These are phyloP conservation scores for Picochlorum sp. DNA, from an alignment of 139 green algal genomes.

Conservation along the genomic window DNA sequence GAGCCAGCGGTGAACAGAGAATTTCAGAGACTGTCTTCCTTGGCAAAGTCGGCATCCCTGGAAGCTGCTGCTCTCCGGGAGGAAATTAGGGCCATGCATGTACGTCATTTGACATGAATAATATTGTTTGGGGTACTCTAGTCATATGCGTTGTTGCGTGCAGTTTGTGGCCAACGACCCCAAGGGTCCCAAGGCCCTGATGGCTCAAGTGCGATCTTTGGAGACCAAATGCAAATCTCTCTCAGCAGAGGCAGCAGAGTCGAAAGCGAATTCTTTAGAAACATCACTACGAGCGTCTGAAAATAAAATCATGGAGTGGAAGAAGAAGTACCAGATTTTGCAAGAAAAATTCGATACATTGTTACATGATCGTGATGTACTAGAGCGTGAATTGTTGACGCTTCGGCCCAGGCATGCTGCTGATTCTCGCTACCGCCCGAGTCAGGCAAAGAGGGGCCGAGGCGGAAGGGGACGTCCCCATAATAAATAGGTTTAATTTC, in stretches of 20 bases:
- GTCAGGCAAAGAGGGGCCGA: no score
- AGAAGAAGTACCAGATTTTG: slow-evolving; percentile 9
- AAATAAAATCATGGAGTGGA: slow-evolving; percentile 1
- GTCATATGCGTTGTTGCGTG: neutral
- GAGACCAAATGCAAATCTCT: slow-evolving; percentile 10
- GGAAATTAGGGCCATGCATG: slow-evolving; percentile 8
- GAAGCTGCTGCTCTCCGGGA: slow-evolving; percentile 3
- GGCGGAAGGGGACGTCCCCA: neutral
- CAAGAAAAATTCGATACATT: neutral
- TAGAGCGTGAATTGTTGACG: no score
- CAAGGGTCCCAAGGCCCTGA: slow-evolving; percentile 6
- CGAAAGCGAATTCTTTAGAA: neutral
- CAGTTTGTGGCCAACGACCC: slow-evolving; percentile 9
- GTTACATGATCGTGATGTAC: neutral
- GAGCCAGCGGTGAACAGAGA: slow-evolving; percentile 19
- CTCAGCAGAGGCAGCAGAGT: neutral
- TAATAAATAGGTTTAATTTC: neutral
- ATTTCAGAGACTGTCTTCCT: slow-evolving; percentile 3
- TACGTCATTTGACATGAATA: neutral
- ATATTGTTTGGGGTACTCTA: neutral
- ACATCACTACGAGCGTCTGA: neutral
- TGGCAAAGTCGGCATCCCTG: neutral
- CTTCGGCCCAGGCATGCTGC: no score
- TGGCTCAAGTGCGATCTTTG: neutral
- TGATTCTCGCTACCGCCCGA: no score